Base-by-base conservation (phyloP, 495 filamentous ascomycete genomes). In the Penicillium turbatum region DNA sequence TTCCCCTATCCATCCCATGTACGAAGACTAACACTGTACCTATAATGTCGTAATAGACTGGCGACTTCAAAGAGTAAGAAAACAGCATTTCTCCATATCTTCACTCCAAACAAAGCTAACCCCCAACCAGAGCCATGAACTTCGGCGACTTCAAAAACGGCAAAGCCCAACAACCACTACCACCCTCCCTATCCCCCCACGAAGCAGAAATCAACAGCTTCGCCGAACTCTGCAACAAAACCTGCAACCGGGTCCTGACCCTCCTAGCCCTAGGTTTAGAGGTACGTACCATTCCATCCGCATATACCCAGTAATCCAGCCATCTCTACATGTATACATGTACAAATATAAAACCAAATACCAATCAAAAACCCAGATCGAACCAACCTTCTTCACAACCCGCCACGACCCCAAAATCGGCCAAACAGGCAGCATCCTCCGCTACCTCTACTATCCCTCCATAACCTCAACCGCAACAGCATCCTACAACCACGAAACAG, bases 61-160 rank as follows among this genome's bases (percentile, higher is more conserved):
- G 91, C 13, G 92, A 97, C 60, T 90, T 91, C 64, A 97, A 97
- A 78, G 92, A 96, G 91, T 95, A 74, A 12, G 58, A 19, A 40
- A 24, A 10, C 38, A 54, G 16, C 2, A 15, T 44, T 17, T 10
- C 19, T 2, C 39, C 48, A 44, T 7, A 31, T 24, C 7, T 42
- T 11, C 19, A 43, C 36, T 46, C 34, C 38, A 48, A 30, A 43
- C 49, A 48, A 37, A 41, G 47, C 41, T 51, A 35, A 53, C 30
- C 44, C 32, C n/a, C 53, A 47, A 26, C 17, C 57, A 95, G 92
- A 77, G 89, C 86, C 39, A 88, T 98, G 78, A 98, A 98, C 72
- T 85, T 98, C 45, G 89, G 88, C 62, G 82, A 87, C 68, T 95
- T 92, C 69, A 40, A 72, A 41, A 56, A 85, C 56, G 77, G 79